Base-by-base conservation (phyloP, 2,329 filamentous ascomycete genomes). In the Fusarium luffae region DNA sequence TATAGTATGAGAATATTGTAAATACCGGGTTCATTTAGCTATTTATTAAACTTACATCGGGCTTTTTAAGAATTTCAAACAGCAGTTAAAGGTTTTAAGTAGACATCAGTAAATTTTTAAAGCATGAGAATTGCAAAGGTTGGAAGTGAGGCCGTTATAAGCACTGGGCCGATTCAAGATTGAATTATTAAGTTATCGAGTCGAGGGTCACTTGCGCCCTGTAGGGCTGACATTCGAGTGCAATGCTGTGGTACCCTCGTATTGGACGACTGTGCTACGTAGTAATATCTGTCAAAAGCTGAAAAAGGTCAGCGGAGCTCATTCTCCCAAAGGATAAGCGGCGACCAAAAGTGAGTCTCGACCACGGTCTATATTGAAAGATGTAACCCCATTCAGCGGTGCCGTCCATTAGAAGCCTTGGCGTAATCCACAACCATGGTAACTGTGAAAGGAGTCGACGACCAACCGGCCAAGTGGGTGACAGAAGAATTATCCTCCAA, bases 381-480 rank as follows among this genome's bases (percentile, higher is more conserved):
- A 21, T 30, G 11, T 48, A 19, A 5, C 46, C 13, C 19, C 7
- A 9, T 30, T 30, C 12, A 48, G 46, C 27, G 12, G 12, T 21
- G 11, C 6, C 14, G 6, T 5, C n/a, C 10, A 14, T 7, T 1
- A 2, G 7, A 21, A 8, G 27, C 12, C 46, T 48, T 48, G 27
- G 46, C 46, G n/a, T 47, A 30, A 30, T 21, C 27, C 12, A 14
- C 46, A 16, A 2, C 2, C 13, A 11, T 30, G 12, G n/a, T 4
- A 30, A 21, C 13, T 4, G 0, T n/a, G 9, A n/a, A 1, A 37
- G 7, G n/a, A 16, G 9, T 37, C 0, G 5, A 12, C n/a, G 4
- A 8, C n/a, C n/a, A 30, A 48, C 19, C 5, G 5, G 13, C 9
- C 11, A 28, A 4, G 27, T 28, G 27, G 11, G 27, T 28, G 11